phyloP scores from a whole-genome alignment of 2,329 filamentous ascomycete genomes.

The Aureobasidium namibiae region DNA sequence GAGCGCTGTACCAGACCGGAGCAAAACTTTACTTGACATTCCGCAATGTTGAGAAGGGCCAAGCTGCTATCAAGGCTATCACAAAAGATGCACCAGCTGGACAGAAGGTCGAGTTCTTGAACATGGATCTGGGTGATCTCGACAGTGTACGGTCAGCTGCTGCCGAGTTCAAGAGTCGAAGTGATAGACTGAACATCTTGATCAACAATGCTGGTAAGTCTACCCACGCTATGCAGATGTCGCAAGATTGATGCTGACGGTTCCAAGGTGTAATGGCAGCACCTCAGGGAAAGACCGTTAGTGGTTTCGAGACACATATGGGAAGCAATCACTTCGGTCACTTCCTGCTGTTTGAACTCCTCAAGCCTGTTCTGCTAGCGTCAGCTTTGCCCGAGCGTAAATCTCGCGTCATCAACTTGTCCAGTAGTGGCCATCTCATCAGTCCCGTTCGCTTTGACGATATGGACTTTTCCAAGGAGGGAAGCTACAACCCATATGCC shows the following conservation, averaged over 20 bases:
- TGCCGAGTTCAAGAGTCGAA: constrained; percentile 26
- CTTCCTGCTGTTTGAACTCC: constrained; percentile 47
- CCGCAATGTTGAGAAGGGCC: constrained; percentile 35
- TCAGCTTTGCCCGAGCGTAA: constrained; percentile 31
- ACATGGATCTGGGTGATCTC: constrained; percentile 26
- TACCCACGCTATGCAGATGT: not conserved
- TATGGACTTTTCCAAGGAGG: constrained; percentile 25
- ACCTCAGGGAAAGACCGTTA: constrained; percentile 30
- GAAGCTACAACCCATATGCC: constrained; percentile 16
- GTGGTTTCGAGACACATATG: constrained; percentile 46
- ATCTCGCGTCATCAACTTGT: constrained; percentile 41
- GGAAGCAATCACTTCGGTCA: constrained; percentile 47
- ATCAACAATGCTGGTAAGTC: constrained; percentile 22
- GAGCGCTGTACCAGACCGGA: constrained; percentile 39
- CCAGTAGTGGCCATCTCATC: constrained; percentile 32
- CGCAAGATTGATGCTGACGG: not conserved
- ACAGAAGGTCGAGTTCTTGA: constrained; percentile 19
- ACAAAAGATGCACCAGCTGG: not conserved
- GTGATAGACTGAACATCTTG: constrained; percentile 30
- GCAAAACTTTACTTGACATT: constrained; percentile 38
- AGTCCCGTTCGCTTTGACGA: constrained; percentile 23
- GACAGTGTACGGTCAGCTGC: constrained; percentile 27
- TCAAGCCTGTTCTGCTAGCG: constrained; percentile 38
- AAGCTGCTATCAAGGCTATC: constrained; percentile 25
- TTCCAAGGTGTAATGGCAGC: constrained; percentile 32